Conservation (phyloP, 345 rosid genomes). For the Nephelium lappaceum region DNA sequence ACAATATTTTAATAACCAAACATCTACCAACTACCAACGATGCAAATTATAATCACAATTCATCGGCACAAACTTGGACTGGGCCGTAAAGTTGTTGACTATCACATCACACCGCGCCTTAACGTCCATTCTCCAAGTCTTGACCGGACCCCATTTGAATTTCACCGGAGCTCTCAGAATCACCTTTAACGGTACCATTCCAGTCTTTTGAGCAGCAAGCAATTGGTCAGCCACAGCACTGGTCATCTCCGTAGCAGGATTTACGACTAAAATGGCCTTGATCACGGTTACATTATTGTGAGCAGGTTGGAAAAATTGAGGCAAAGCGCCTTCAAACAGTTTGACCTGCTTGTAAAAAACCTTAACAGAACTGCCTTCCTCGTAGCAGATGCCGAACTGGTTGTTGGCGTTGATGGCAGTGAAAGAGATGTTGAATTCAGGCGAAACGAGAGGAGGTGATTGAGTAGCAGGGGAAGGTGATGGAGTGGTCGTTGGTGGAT, state of each 20-base stretch:
- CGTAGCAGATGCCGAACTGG: constrained; percentile 66
- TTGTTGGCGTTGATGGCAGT: constrained; percentile 64
- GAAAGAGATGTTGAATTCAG: constrained; percentile 58
- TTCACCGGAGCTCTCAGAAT: constrained; percentile 61
- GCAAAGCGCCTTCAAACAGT: constrained; percentile 54
- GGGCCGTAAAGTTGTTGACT: constrained; percentile 65
- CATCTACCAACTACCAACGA: constrained; percentile 38
- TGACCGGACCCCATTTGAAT: constrained; percentile 67
- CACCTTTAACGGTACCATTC: constrained; percentile 58
- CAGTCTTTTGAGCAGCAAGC: constrained; percentile 26
- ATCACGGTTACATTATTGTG: constrained; percentile 57
- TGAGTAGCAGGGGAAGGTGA: too few relatives aligned
- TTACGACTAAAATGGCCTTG: neutral
- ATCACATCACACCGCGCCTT: constrained; percentile 69
- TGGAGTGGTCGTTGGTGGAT: too few relatives aligned
- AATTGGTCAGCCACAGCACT: constrained; percentile 30
- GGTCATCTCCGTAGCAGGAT: constrained; percentile 38
- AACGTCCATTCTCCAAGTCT: constrained; percentile 72
- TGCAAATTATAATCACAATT: constrained; percentile 62
- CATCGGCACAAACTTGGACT: constrained; percentile 48
- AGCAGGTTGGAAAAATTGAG: constrained; percentile 59
- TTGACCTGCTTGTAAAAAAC: constrained; percentile 41
- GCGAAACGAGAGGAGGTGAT: constrained; percentile 10
- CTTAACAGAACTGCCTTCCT: constrained; percentile 45
- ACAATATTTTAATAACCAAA: too few relatives aligned